Base-by-base conservation (phyloP, 2,329 filamentous ascomycete species). In the Hypoxylon sp. region DNA sequence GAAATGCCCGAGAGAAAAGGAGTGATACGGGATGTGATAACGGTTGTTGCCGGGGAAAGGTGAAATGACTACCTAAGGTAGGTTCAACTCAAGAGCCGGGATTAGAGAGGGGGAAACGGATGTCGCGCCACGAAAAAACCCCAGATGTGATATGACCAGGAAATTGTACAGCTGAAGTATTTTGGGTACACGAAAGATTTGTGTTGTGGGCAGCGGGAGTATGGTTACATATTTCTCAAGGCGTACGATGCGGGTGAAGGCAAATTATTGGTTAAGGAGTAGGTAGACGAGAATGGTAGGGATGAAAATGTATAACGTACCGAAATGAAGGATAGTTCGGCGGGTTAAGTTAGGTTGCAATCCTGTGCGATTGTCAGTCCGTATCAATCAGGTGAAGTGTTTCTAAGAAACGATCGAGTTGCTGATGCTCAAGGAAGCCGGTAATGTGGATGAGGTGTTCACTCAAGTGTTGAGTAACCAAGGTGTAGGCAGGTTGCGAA, bases 341-440 rank as follows among this genome's bases (percentile, higher is more conserved):
- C 16, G 12, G 11, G 3, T 45, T 41, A 12, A 23, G 7, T 52
- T 43, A 12, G 37, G 37, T 21, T 32, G 25, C 2, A n/a, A 19
- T 54, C 29, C 52, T 54, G 4, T 23, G 19, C 16, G 30, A 45
- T 23, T 43, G 25, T 56, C n/a, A 56, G 53, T 47, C 21, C 11
- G 27, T 34, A 12, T 37, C 32, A 8, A 5, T 14, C 3, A 46
- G 9, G 12, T 34, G 8, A 14, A n/a, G 19, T n/a, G 19, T 2
- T 37, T 34, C n/a, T 23, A 6, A 23, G 14, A 41, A 34, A 14
- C 14, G 23, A 14, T 32, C 19, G 14, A 30, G 6, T 23, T 54
- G 4, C 1, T 19, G 16, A 25, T 37, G 27, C 14, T n/a, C n/a
- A n/a, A n/a, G n/a, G n/a, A n/a, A n/a, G n/a, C 19, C 6, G 23